Conservation (phyloP, 1,284 basidiomycete genomes). For the Puccinia coronata region DNA sequence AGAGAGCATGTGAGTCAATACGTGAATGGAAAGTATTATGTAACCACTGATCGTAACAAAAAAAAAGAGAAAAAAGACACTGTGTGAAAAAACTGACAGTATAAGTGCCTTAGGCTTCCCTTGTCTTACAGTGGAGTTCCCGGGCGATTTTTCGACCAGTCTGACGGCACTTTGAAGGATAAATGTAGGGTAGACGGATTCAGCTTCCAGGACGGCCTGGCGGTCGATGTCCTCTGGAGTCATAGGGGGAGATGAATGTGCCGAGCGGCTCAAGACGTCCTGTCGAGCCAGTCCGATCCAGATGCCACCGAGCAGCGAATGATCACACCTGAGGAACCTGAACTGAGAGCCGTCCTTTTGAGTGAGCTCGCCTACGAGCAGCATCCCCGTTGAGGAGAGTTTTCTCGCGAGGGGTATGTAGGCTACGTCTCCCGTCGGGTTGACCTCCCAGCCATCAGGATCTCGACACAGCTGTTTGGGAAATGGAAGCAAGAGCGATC, state of each 20-base stretch:
- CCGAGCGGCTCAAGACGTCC: constrained; percentile 53
- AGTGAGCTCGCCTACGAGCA: constrained; percentile 72
- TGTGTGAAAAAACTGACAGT: constrained; percentile 66
- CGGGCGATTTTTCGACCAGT: constrained; percentile 64
- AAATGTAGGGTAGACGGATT: constrained; percentile 78
- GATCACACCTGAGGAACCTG: constrained; percentile 79
- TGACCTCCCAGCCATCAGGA: neutral
- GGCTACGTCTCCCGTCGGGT: neutral
- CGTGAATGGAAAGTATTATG: neutral
- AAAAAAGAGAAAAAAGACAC: neutral
- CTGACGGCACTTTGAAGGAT: constrained; percentile 78
- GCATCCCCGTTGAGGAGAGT: constrained; percentile 72
- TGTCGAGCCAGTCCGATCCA: constrained; percentile 66
- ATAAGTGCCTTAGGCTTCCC: constrained; percentile 66
- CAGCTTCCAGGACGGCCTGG: constrained; percentile 61
- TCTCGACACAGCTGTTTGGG: constrained; percentile 36
- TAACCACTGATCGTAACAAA: neutral
- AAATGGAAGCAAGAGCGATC: constrained; percentile 10
- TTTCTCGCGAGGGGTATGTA: constrained; percentile 66
- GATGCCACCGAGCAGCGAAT: constrained; percentile 82
- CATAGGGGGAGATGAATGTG: neutral
- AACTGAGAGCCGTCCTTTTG: constrained; percentile 63
- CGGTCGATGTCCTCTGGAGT: constrained; percentile 52
- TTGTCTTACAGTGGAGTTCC: constrained; percentile 55
- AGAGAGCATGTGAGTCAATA: neutral